Base-by-base conservation (phyloP, 1,284 basidiomycete genomes). In the Macrocystidia cucumis region DNA sequence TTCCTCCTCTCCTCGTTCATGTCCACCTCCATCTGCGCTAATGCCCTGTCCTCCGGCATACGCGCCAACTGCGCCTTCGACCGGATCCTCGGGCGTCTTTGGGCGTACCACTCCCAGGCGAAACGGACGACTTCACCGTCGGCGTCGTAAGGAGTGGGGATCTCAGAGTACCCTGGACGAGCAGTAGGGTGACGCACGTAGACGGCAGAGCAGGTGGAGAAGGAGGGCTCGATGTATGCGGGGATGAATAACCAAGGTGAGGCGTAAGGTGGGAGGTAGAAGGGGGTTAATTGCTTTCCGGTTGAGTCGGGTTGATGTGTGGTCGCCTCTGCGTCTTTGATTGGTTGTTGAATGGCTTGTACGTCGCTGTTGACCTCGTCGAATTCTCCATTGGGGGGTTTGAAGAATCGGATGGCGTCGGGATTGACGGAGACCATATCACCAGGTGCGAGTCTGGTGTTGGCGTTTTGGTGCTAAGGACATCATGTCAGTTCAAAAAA, bases 231-330 rank as follows among this genome's bases (percentile, higher is more conserved):
- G 38, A 98, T 78, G 60, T 97, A 98, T 0, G 93, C 85, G 0
- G 96, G 96, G 45, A 98, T 74, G 68, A 98, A 98, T 33, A 98
- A 70, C 70, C 86, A 90, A 0, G 96, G 91, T 0, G 90, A 77
- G 6, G 92, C 89, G 51, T 82, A 97, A 21, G 74, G 78, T 0
- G 91, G 91, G 11, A 91, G 76, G 44, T 71, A 59, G 69, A 93
- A 92, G 22, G 72, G 71, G 22, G 75, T 78, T 26, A 74, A 55
- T 1, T 21, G 23, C 12, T 0, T 9, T 9, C 9, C 9, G 23
- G 12, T 25, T 25, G 23, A 12, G 23, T 25, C 9, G 9, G 23
- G 23, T 25, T 25, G 23, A 9, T 25, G 12, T 25, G 12, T 3
- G 5, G 25, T 27, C n/a, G 44, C 41, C 16, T 25, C 23, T 25